Percentiles rank a stretch among this genome's conserved stretches.
These are phyloP conservation scores for Penicillium steckii DNA, from an alignment of 495 filamentous ascomycete species.

Conservation along the genomic window DNA sequence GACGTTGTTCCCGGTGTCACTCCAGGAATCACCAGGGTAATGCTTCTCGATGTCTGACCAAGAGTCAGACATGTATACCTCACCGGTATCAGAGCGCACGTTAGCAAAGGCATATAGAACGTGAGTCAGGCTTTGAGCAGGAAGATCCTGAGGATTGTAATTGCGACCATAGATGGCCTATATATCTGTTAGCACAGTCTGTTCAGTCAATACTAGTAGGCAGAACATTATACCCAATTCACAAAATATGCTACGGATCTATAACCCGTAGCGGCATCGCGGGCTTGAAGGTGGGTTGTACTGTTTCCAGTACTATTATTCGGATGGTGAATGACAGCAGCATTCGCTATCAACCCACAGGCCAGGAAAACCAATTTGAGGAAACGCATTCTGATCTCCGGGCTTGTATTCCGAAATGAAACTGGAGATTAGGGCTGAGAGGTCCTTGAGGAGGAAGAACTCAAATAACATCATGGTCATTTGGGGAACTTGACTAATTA, in stretches of 20 bases:
- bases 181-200: no score
- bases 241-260: slow-evolving; percentile 81
- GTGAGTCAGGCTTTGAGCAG: slow-evolving; percentile 74
- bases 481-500: no score
- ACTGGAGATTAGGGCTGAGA: no score
- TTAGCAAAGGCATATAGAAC: slow-evolving; percentile 85
- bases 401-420: no score
- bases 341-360: slow-evolving; percentile 15
- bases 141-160: slow-evolving; percentile 73
- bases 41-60: slow-evolving; percentile 77
- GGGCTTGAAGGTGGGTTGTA: slow-evolving; percentile 12
- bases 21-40: slow-evolving; percentile 74
- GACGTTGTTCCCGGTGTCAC: slow-evolving; percentile 68
- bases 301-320: neutral
- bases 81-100: slow-evolving; percentile 57
- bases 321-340: slow-evolving; percentile 4
- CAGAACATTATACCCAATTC: slow-evolving; percentile 61
- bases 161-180: slow-evolving; percentile 74
- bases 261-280: slow-evolving; percentile 38
- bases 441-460: no score
- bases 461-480: no score
- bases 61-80: slow-evolving; percentile 77
- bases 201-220: no score
- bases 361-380: slow-evolving; percentile 7
- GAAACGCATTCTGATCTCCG: slow-evolving; percentile 12